A percentile compares a stretch with the other conserved stretches of the same genome.
Conservation (phyloP, 73 alveolate species). For the Paramecium primaurelia region DNA sequence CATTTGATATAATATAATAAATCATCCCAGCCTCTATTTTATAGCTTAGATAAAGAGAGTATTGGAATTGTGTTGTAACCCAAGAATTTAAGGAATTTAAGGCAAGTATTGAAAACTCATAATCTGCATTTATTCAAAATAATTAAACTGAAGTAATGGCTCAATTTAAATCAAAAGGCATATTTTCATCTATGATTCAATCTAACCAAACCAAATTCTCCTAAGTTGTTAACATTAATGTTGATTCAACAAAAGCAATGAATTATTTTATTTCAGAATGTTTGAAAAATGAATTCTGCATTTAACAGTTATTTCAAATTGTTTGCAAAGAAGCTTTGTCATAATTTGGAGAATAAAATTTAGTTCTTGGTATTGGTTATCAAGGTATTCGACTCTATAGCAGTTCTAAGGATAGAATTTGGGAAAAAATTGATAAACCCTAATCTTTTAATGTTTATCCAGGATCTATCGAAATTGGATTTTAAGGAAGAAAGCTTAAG, state of each 20-base stretch:
- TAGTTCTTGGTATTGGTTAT: background rate
- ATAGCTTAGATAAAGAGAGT: background rate
- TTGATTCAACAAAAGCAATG: background rate
- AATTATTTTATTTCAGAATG: background rate
- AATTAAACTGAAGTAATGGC: background rate
- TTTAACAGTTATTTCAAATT: background rate
- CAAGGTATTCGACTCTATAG: background rate
- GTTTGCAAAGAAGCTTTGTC: background rate
- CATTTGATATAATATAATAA: background rate
- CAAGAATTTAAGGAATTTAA: background rate
- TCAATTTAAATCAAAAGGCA: background rate
- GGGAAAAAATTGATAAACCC: background rate
- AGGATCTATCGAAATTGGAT: background rate
- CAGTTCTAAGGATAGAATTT: background rate
- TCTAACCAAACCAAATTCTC: background rate
- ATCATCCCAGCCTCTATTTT: background rate
- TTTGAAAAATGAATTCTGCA: background rate
- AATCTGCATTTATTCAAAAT: background rate
- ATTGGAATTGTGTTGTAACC: background rate
- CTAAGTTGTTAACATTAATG: background rate
- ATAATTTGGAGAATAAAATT: background rate
- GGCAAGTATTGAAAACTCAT: background rate
- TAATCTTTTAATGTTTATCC: background rate
- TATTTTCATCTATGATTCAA: background rate
- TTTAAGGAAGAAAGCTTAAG: background rate